Percentiles rank a stretch among this genome's conserved stretches.
phyloP scores from a whole-genome alignment of 257 asterid genomes.

The Nemophila menziesii region DNA sequence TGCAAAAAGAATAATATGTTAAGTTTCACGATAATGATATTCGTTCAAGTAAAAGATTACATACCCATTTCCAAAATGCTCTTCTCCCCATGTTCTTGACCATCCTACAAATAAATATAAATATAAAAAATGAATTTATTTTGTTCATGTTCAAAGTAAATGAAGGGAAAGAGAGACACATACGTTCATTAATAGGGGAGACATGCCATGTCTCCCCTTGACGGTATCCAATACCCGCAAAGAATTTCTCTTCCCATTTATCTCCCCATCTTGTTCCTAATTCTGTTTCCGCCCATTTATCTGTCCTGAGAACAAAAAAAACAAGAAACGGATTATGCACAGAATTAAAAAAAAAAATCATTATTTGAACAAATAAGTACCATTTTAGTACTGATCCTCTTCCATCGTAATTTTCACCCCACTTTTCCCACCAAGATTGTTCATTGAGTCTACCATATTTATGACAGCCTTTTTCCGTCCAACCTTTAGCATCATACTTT shows the following conservation, averaged over 20 bases:
- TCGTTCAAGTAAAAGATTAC: slow-evolving; percentile 2
- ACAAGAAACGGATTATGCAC: too few relatives aligned
- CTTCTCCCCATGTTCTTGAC: slow-evolving; percentile 99
- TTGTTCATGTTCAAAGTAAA: neutral
- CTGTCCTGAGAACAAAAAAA: slow-evolving; percentile 59
- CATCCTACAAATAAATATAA: slow-evolving; percentile 49
- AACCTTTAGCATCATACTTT: slow-evolving; percentile 95
- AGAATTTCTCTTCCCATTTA: slow-evolving; percentile 97
- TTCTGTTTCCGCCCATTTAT: slow-evolving; percentile 99
- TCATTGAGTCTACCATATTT: slow-evolving; percentile 92
- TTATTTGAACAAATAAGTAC: slow-evolving; percentile 32
- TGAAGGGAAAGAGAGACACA: slow-evolving; percentile 14
- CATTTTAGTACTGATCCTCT: slow-evolving; percentile 96
- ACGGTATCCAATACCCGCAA: slow-evolving; percentile 86
- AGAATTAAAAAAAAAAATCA: too few relatives aligned
- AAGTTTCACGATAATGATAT: neutral
- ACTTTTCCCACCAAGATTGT: slow-evolving; percentile 99
- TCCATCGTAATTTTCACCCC: slow-evolving; percentile 99
- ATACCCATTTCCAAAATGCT: slow-evolving; percentile 97
- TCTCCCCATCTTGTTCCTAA: slow-evolving; percentile 99
- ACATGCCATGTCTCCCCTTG: slow-evolving; percentile 99
- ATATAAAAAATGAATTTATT: neutral
- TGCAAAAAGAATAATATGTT: slow-evolving; percentile 4
- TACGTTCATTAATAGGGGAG: slow-evolving; percentile 64
- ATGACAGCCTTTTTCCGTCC: slow-evolving; percentile 98